These are phyloP conservation scores for Fraxinus nigra DNA, from an alignment of 305 asterid genomes.

Conservation along the genomic window DNA sequence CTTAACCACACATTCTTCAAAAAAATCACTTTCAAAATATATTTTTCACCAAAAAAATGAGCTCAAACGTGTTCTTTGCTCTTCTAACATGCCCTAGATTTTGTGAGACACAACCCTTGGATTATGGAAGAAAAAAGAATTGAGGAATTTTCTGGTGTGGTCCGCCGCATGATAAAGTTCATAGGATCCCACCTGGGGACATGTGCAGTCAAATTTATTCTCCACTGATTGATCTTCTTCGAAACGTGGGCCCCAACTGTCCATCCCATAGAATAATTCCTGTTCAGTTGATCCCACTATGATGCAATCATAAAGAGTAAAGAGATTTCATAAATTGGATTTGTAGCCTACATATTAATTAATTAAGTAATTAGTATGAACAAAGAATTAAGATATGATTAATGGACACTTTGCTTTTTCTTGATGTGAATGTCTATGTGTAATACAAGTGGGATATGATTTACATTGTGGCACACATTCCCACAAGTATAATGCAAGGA, in stretches of 20 bases:
- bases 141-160: neutral
- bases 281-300: conserved; percentile 10
- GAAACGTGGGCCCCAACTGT: conserved; percentile 26
- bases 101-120: neutral
- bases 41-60: too few relatives aligned
- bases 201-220: conserved; percentile 41
- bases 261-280: conserved; percentile 5
- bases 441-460: neutral
- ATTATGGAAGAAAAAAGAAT: neutral
- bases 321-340: neutral
- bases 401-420: conserved; percentile 11
- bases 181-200: conserved; percentile 19
- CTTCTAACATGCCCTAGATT: neutral
- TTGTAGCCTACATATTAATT: neutral
- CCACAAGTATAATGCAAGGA: neutral
- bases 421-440: conserved; percentile 28
- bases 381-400: conserved; percentile 21
- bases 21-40: too few relatives aligned
- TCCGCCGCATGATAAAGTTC: conserved; percentile 14
- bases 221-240: conserved; percentile 21
- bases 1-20: too few relatives aligned
- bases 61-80: neutral
- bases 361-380: conserved; percentile 18
- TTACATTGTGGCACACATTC: conserved; percentile 6
- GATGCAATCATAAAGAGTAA: conserved; percentile 29